Base-by-base conservation (phyloP, 176 grass and related monocot species). In the Carex scoparia region DNA sequence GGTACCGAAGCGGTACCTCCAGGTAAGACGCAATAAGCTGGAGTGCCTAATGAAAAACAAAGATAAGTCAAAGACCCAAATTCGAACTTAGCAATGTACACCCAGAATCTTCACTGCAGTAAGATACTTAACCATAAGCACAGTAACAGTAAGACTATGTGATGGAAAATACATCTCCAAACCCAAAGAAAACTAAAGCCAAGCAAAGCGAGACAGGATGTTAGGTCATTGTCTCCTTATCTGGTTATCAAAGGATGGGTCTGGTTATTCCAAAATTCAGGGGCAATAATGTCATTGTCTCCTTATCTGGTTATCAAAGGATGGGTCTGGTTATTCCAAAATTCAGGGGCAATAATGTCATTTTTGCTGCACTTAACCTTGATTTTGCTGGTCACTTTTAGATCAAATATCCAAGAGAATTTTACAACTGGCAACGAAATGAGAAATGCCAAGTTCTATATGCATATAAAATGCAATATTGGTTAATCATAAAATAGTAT, bases 1-100 rank as follows among this genome's bases (percentile, higher is more conserved):
- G 91, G 88, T 99, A 99, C 49, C 91, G 91, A 85, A 99, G 85
- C 80, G 88, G 90, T 83, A 99, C 91, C 79, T 91, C 86, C 12
- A 99, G 88, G 85, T 95, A 95, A 42, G 86, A 92, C 58, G 96
- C 83, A 75, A 95, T 87, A 65, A 99, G 89, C 64, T 83, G 86
- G 53, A 89, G 85, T 85, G 88, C 91, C 91, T 99, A 86, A 62
- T 82, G 81, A 67, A 87, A 88, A 81, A 91, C 0, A 44, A 90
- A 87, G 0, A 69, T 87, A 78, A 76, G 57, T 15, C 8, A 62
- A 32, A 16, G 15, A 49, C 4, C 14, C 7, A 59, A 31, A 82
- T 66, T n/a, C 59, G 79, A 16, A 32, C 23, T 53, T 11, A 7
- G 55, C 46, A 14, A n/a, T 48, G 38, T 38, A 15, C 4, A 16